Base-by-base conservation (phyloP, 306 rosid genomes). In the Cercis canadensis region DNA sequence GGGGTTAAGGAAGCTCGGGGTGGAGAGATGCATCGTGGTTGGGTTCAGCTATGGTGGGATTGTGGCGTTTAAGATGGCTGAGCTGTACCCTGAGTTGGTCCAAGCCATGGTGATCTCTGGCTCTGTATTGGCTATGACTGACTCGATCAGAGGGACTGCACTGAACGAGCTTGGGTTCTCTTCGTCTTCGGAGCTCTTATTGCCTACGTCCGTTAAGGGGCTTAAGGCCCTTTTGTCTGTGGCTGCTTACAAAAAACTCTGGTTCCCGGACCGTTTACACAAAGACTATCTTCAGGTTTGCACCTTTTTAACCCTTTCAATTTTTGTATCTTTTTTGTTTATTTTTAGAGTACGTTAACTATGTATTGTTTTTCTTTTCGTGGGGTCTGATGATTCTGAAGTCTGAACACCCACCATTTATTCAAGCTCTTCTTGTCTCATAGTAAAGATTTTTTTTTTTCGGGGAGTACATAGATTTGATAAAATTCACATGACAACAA, bases 1-100 rank as follows among this genome's bases (percentile, higher is more conserved):
- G n/a, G n/a, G n/a, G n/a, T n/a, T n/a, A n/a, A n/a, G n/a, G n/a
- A n/a, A n/a, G n/a, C n/a, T n/a, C n/a, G n/a, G n/a, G n/a, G n/a
- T n/a, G n/a, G n/a, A n/a, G n/a, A n/a, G n/a, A n/a, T n/a, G n/a
- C n/a, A n/a, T 41, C 7, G 32, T 83, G 77, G 97, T 90, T 16
- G 98, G 98, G 75, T 90, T 92, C 11, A 85, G 92, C 16, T 92
- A 92, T 16, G 98, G 98, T 0, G 98, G 96, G 16, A 79, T 83
- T 83, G 97, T 92, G 72, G 96, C 82, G 14, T 92, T 86, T 8
- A 88, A 85, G 70, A 52, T 92, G 89, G 98, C 84, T 0, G 89
- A 86, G 80, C 36, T 69, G 66, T 75, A 66, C 16, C 88, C 82
- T 0, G 96, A 92, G 15, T 0, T 92, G 75, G 96, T 88, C 4